phyloP scores from a whole-genome alignment of 208 protist species.

The Trypanosoma conorhini region DNA sequence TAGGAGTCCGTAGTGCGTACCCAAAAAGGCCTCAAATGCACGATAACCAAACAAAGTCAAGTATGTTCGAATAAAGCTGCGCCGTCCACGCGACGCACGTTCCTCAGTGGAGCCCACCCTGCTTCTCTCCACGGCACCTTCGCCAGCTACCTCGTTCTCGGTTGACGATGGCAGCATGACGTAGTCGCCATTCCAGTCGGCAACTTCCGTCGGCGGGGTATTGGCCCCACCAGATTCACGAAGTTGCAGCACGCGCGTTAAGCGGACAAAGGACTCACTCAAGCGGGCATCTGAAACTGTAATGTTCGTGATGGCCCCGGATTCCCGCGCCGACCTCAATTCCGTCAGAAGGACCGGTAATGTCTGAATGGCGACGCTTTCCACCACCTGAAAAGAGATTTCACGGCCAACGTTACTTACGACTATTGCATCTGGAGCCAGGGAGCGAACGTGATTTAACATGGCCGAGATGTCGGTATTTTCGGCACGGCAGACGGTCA shows the following conservation, averaged over 20 bases:
- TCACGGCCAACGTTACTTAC: constrained; percentile 25
- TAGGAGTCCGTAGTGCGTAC: not conserved
- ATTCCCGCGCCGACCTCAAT: constrained; percentile 6
- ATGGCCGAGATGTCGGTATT: not conserved
- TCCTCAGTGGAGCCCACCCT: not conserved
- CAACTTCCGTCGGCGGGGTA: not conserved
- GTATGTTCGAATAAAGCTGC: not conserved
- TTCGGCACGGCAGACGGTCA: constrained; percentile 15
- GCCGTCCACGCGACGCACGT: not conserved
- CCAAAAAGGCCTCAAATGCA: constrained; percentile 14
- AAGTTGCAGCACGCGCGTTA: constrained; percentile 4
- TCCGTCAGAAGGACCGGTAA: constrained; percentile 15
- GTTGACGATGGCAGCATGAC: constrained; percentile 1
- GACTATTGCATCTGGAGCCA: constrained; percentile 8
- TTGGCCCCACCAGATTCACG: not conserved
- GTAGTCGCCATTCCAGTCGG: not conserved
- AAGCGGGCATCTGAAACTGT: constrained; percentile 28
- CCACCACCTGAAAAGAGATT: constrained; percentile 18
- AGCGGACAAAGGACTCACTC: constrained; percentile 20
- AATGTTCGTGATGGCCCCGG: constrained; percentile 19
- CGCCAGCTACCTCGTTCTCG: not conserved
- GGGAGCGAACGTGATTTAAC: constrained; percentile 5
- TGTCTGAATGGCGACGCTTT: not conserved
- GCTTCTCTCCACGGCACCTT: not conserved
- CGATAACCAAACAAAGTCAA: constrained; percentile 2